phyloP scores from a whole-genome alignment of 2,329 filamentous ascomycete species.

The Diaporthe helianthi region DNA sequence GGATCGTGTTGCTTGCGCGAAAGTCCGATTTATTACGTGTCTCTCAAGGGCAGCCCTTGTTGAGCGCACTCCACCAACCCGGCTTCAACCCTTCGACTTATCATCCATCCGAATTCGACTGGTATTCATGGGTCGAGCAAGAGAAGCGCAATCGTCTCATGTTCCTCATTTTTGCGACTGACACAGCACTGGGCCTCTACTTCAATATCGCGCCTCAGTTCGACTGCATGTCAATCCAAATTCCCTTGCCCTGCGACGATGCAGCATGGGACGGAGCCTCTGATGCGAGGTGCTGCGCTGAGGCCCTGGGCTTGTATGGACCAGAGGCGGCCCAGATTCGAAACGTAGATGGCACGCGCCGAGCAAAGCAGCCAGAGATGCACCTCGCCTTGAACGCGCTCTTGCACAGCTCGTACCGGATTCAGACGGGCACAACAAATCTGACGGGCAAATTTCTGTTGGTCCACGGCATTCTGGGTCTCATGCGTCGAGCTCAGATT shows the following conservation, averaged over 20 bases:
- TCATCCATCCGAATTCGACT: constrained; percentile 64
- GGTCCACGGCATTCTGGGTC: constrained; percentile 71
- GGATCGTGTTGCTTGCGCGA: constrained; percentile 64
- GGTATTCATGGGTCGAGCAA: constrained; percentile 73
- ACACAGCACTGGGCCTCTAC: constrained; percentile 71
- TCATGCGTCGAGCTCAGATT: constrained; percentile 58
- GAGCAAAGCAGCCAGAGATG: constrained; percentile 70
- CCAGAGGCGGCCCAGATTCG: constrained; percentile 57
- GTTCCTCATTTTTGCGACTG: constrained; percentile 69
- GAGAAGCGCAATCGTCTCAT: constrained; percentile 72
- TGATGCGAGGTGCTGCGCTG: constrained; percentile 64
- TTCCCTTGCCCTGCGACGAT: constrained; percentile 77
- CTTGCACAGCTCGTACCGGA: constrained; percentile 63
- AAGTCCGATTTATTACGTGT: constrained; percentile 63
- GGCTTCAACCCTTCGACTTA: constrained; percentile 54
- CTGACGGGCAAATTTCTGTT: constrained; percentile 77
- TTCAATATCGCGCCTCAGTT: constrained; percentile 73
- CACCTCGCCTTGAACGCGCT: constrained; percentile 67
- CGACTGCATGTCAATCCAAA: constrained; percentile 66
- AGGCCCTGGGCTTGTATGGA: constrained; percentile 70
- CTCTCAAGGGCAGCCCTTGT: constrained; percentile 54
- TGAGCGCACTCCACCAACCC: constrained; percentile 68
- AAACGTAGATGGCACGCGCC: constrained; percentile 69
- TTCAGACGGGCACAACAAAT: constrained; percentile 72
- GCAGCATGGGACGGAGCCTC: constrained; percentile 72